Evolutionary conservation across 2,329 filamentous ascomycete species (phyloP).

Genomic region (Harringtonia aguacate): DNA sequence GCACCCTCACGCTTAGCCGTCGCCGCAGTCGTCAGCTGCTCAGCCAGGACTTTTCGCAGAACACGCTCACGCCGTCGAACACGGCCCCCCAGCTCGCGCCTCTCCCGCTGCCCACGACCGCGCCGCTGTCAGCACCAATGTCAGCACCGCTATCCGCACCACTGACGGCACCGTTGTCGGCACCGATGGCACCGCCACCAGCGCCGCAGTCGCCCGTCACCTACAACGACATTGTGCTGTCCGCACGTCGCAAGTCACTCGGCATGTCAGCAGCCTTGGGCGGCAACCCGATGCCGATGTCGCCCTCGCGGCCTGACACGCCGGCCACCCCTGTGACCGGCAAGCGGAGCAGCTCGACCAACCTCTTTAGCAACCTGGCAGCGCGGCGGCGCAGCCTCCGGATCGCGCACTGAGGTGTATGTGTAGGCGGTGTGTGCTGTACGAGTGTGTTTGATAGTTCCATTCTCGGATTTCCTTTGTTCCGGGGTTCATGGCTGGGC

Average conservation of each 20-base stretch:
- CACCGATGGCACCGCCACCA: not conserved
- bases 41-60: constrained; percentile 11
- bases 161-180: not conserved
- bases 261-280: constrained; percentile 1
- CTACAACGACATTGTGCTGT: constrained; percentile 35
- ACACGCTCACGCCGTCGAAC: too few relatives aligned
- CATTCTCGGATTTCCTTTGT: too few relatives aligned
- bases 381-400: constrained; percentile 15
- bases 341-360: constrained; percentile 7
- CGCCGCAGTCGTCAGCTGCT: constrained; percentile 44
- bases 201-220: constrained; percentile 16
- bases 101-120: not conserved
- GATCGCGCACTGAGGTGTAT: not conserved
- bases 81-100: too few relatives aligned
- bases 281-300: not conserved
- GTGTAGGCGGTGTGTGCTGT: too few relatives aligned
- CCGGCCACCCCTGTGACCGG: not conserved
- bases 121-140: not conserved
- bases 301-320: not conserved
- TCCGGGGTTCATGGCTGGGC: too few relatives aligned
- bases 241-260: constrained; percentile 9
- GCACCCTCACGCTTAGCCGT: constrained; percentile 41
- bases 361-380: constrained; percentile 17
- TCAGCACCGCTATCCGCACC: not conserved
- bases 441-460: too few relatives aligned